These are phyloP conservation scores for Verticillium isaacii DNA, from an alignment of 2,329 filamentous ascomycete species.

Conservation along the genomic window DNA sequence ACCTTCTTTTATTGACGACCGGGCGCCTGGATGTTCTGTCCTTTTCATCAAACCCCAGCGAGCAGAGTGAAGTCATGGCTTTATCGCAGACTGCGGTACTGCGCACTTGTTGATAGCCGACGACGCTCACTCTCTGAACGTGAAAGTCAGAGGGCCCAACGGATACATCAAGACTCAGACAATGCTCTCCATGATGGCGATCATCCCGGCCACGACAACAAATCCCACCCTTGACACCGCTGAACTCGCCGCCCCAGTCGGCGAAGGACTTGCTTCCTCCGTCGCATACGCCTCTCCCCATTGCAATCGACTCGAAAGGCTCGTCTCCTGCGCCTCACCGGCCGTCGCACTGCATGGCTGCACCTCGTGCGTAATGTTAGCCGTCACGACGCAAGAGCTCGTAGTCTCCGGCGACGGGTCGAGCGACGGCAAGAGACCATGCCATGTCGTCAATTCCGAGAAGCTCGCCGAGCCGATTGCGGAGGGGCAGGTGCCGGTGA, in stretches of 20 bases:
- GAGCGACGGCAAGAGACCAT: constrained; percentile 5
- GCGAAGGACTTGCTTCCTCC: constrained; percentile 22
- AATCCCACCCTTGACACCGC: neutral
- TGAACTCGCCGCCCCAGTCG: constrained; percentile 17
- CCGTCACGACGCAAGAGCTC: constrained; percentile 10
- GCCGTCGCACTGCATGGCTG: constrained; percentile 10
- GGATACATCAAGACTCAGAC: neutral
- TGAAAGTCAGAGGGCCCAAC: too few relatives aligned
- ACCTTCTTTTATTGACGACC: too few relatives aligned
- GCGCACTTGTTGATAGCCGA: too few relatives aligned
- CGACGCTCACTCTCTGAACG: too few relatives aligned
- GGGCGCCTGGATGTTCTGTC: too few relatives aligned
- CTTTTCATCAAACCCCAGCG: too few relatives aligned
- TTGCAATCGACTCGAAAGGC: constrained; percentile 6
- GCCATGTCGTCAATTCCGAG: constrained; percentile 9
- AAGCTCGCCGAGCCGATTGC: constrained; percentile 9
- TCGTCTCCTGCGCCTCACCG: constrained; percentile 9
- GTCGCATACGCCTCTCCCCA: constrained; percentile 7
- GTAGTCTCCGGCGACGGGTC: neutral
- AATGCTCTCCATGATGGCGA: neutral
- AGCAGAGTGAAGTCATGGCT: too few relatives aligned
- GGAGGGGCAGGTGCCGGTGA: constrained; percentile 9
- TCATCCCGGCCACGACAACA: neutral
- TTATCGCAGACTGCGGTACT: too few relatives aligned
- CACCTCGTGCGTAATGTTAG: constrained; percentile 8